phyloP scores from a whole-genome alignment of 768 basidiomycete genomes.

The Nidularia pulvinata region DNA sequence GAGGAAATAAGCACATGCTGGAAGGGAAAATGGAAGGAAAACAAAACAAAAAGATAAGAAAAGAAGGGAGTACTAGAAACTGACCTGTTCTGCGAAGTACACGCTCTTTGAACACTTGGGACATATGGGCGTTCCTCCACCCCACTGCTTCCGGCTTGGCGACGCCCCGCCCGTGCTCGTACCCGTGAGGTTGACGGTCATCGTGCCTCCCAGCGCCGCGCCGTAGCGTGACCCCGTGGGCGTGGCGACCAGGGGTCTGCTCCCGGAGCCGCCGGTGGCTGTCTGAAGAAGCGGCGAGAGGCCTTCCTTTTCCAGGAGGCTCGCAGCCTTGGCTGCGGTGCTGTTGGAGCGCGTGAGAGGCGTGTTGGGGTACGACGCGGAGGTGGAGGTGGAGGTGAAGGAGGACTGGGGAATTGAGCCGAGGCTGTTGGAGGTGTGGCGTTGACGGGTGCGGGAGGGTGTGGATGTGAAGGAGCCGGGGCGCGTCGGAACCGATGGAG shows the following conservation, averaged over 20 bases:
- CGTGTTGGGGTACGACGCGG: not conserved
- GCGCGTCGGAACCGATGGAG: not conserved
- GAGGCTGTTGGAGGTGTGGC: not conserved
- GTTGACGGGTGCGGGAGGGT: not conserved
- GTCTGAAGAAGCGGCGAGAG: slow-evolving; percentile 24
- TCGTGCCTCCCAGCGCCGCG: slow-evolving; percentile 38
- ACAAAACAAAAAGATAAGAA: no score
- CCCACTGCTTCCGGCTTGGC: slow-evolving; percentile 47
- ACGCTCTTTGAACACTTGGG: slow-evolving; percentile 74
- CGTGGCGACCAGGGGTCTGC: slow-evolving; percentile 11
- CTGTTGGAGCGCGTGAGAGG: slow-evolving; percentile 3
- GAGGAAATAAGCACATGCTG: no score
- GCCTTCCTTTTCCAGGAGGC: slow-evolving; percentile 10
- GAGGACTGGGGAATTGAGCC: slow-evolving; percentile 11
- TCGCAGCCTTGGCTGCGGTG: slow-evolving; percentile 7
- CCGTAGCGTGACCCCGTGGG: slow-evolving; percentile 72
- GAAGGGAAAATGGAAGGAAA: no score
- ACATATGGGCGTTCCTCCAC: slow-evolving; percentile 59
- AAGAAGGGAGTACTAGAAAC: no score
- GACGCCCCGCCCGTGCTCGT: slow-evolving; percentile 17
- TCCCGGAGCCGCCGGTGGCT: slow-evolving; percentile 7
- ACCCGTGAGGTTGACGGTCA: slow-evolving; percentile 30
- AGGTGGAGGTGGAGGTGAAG: slow-evolving; percentile 1
- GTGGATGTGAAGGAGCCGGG: not conserved
- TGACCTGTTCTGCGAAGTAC: slow-evolving; percentile 84